These are phyloP conservation scores for Oryza officinalis DNA, from an alignment of 176 grass and related monocot genomes.

Conservation along the genomic window DNA sequence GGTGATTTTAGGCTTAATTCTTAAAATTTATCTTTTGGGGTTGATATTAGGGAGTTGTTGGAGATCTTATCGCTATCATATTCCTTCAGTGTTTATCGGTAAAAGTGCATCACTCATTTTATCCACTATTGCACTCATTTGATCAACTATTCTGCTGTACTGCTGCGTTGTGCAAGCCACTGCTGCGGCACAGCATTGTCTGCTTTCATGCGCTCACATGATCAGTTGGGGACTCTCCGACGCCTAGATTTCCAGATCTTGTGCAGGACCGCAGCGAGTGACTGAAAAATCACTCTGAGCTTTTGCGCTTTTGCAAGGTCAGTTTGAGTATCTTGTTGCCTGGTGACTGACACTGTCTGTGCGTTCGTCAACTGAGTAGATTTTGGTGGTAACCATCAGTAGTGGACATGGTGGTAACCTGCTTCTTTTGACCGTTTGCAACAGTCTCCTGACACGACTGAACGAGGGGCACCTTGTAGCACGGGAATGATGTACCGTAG, in stretches of 20 bases:
- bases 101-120: not conserved
- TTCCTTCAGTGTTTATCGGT: not conserved
- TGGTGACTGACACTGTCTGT: not conserved
- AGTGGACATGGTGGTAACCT: not conserved
- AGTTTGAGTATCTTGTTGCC: not conserved
- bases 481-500: no score
- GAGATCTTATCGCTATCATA: not conserved
- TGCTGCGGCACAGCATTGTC: not conserved
- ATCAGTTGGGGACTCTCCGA: not conserved
- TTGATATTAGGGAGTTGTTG: no score
- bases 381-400: not conserved
- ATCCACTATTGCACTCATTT: slow-evolving; percentile 11
- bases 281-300: not conserved
- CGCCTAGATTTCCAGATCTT: not conserved
- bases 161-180: not conserved
- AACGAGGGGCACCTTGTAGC: no score
- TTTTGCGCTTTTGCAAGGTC: not conserved
- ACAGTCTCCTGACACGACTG: no score
- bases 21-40: no score
- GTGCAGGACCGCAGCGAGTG: not conserved
- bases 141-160: not conserved
- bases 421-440: no score
- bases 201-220: not conserved
- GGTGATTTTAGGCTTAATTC: no score
- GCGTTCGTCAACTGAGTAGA: not conserved